These are phyloP conservation scores for Hypoxylon intermedium DNA, from an alignment of 495 filamentous ascomycete species.

Conservation along the genomic window DNA sequence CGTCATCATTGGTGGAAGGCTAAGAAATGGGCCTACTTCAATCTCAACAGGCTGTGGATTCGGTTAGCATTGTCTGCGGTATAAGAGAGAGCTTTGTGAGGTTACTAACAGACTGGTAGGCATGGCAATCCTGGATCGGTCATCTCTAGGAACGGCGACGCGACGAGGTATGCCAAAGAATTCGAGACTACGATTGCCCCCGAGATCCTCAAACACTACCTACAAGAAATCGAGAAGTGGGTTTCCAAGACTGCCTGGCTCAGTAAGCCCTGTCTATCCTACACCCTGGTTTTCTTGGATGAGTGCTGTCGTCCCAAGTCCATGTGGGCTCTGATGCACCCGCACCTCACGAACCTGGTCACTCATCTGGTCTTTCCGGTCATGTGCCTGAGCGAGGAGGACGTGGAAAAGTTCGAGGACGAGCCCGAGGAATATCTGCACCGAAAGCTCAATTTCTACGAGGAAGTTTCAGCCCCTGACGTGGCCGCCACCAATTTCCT, in stretches of 20 bases:
- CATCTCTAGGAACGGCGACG: conserved; percentile 70
- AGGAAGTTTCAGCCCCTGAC: conserved; percentile 94
- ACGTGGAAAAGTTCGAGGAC: conserved; percentile 90
- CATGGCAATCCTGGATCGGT: conserved; percentile 82
- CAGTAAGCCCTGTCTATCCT: conserved; percentile 88
- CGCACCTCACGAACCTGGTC: conserved; percentile 88
- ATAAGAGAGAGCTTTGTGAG: background rate
- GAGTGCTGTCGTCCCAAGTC: conserved; percentile 97
- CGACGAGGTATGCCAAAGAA: conserved; percentile 80
- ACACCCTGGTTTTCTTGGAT: conserved; percentile 91
- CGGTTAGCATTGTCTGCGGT: conserved; percentile 61
- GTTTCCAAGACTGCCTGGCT: conserved; percentile 93
- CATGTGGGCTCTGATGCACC: conserved; percentile 93
- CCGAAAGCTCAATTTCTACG: conserved; percentile 95
- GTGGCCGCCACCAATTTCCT: conserved; percentile 97
- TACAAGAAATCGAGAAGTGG: conserved; percentile 95
- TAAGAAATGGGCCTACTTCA: conserved; percentile 99
- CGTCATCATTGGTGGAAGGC: conserved; percentile 99
- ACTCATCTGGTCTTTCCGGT: conserved; percentile 95
- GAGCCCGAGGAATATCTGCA: conserved; percentile 97
- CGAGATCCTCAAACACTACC: conserved; percentile 91
- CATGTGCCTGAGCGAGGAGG: conserved; percentile 89
- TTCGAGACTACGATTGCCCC: conserved; percentile 93
- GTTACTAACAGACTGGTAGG: conserved; percentile 56
- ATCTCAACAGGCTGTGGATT: conserved; percentile 93